These are phyloP conservation scores for Simplicillium sp. DNA, from an alignment of 2,329 filamentous ascomycete species.

Conservation along the genomic window DNA sequence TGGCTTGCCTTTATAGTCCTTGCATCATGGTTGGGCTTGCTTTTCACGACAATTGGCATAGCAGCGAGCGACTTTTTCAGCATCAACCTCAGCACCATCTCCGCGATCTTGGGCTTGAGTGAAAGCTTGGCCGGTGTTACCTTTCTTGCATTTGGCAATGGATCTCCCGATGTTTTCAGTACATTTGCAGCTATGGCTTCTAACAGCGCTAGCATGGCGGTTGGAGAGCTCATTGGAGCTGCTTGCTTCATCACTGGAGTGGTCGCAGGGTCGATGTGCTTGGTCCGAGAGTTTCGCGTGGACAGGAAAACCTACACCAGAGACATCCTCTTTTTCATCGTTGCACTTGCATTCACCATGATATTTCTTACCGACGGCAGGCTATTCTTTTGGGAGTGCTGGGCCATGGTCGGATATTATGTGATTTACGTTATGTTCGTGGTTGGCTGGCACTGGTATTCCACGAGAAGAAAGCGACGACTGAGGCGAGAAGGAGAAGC, in stretches of 20 bases:
- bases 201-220: constrained; percentile 91
- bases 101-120: constrained; percentile 80
- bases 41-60: constrained; percentile 96
- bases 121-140: constrained; percentile 95
- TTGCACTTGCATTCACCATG: constrained; percentile 80
- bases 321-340: constrained; percentile 86
- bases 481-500: constrained; percentile 61
- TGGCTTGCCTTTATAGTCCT: constrained; percentile 73
- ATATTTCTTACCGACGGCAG: constrained; percentile 76
- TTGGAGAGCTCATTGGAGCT: constrained; percentile 90
- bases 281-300: constrained; percentile 92
- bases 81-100: constrained; percentile 89
- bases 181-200: constrained; percentile 98
- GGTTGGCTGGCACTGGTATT: constrained; percentile 85
- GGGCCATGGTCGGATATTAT: constrained; percentile 85
- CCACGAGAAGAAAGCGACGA: constrained; percentile 49
- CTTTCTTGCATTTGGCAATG: constrained; percentile 93
- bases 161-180: constrained; percentile 95
- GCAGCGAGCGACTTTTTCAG: constrained; percentile 98
- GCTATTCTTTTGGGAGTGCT: constrained; percentile 82
- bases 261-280: constrained; percentile 91
- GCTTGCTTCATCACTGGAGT: constrained; percentile 95
- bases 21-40: constrained; percentile 71
- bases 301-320: constrained; percentile 82
- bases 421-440: constrained; percentile 82